phyloP scores from a whole-genome alignment of 2,329 filamentous ascomycete species.

The Verticillium zaregamsianum region DNA sequence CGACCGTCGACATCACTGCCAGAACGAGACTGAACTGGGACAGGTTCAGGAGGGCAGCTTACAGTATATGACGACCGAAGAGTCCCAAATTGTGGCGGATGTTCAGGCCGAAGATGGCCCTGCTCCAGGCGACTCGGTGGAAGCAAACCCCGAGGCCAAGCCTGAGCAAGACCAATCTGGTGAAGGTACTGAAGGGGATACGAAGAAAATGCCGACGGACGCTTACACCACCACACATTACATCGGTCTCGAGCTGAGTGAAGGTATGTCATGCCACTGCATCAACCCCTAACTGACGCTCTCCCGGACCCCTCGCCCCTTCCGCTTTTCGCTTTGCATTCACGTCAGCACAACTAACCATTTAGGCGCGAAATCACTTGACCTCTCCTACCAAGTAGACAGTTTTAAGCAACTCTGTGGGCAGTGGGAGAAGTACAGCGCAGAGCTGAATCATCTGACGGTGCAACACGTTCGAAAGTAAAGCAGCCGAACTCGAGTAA shows the following conservation, averaged over 20 bases:
- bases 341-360: slow-evolving; percentile 23
- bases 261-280: slow-evolving; percentile 52
- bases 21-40: slow-evolving; percentile 43
- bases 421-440: slow-evolving; percentile 70
- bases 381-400: slow-evolving; percentile 76
- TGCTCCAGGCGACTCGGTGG: slow-evolving; percentile 1
- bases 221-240: slow-evolving; percentile 93
- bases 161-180: slow-evolving; percentile 15
- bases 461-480: slow-evolving; percentile 86
- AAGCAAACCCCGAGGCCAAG: slow-evolving; percentile 4
- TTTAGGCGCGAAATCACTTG: slow-evolving; percentile 64
- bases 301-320: neutral
- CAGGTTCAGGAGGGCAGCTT: slow-evolving; percentile 52
- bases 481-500: slow-evolving; percentile 25
- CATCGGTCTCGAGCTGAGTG: slow-evolving; percentile 76
- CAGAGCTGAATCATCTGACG: slow-evolving; percentile 71
- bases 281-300: neutral
- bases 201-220: slow-evolving; percentile 22
- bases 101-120: slow-evolving; percentile 1
- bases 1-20: slow-evolving; percentile 73
- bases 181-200: slow-evolving; percentile 4
- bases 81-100: slow-evolving; percentile 16
- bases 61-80: slow-evolving; percentile 34
- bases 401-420: slow-evolving; percentile 83
- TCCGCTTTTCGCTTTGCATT: neutral